Base-by-base conservation (phyloP, 2,329 filamentous ascomycete genomes). In the Sclerotinia glacialis region DNA sequence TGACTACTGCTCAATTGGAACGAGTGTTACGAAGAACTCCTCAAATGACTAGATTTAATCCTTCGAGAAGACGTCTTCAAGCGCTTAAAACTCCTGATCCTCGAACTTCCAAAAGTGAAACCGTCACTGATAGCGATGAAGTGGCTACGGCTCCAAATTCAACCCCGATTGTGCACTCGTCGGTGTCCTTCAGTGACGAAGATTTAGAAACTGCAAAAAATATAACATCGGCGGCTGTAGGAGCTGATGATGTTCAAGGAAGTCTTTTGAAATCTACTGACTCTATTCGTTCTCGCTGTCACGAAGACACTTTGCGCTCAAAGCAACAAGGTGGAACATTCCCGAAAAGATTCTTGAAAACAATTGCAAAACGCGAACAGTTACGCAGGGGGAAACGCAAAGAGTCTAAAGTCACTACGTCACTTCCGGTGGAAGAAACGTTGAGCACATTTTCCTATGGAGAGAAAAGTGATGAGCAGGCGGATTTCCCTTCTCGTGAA, bases 11-110 rank as follows among this genome's bases (percentile, higher is more conserved):
- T 61, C 31, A 61, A 37, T 26, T 61, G 16, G 44, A 49, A 21
- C 28, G n/a, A 50, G 44, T 31, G n/a, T 49, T 49, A 21, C 21
- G 26, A 6, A 61, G 2, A 23, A 49, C 58, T 37, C 58, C 58
- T 26, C 31, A 5, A 16, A 61, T 61, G 44, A 61, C 31, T n/a
- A 37, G 58, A 37, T 61, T 61, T 4, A 61, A 61, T 14, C 28
- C 5, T 18, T 49, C 31, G 14, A 50, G 44, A 49, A 40, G 28
- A 26, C 44, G 23, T 21, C 58, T 49, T 37, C n/a, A 23, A 3
- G 44, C 58, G 14, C 46, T 23, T 1, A 40, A n/a, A 23, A 26
- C 31, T 40, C n/a, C 44, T n/a, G 46, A 61, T 49, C 21, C n/a
- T 49, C 31, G n/a, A 14, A 26, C 23, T 26, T 37, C 28, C 21